phyloP scores from a whole-genome alignment of 2,329 filamentous ascomycete genomes.

The Cytospora mali region DNA sequence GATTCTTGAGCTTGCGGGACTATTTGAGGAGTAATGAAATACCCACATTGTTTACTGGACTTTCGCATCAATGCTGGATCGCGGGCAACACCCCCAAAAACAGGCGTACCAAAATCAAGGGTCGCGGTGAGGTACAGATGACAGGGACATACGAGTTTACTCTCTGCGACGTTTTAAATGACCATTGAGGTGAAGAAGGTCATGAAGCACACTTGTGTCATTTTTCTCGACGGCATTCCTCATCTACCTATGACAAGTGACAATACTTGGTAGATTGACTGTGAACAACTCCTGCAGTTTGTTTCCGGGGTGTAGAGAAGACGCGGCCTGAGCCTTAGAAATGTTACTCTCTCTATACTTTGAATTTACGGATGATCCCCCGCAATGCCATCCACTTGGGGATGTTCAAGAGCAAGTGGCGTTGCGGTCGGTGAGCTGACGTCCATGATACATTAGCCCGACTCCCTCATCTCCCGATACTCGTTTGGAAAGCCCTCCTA shows the following conservation, averaged over 20 bases:
- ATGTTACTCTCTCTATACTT: too few relatives aligned
- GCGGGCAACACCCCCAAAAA: background rate
- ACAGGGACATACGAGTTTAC: background rate
- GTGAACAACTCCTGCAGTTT: too few relatives aligned
- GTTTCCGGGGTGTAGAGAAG: too few relatives aligned
- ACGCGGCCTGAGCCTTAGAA: too few relatives aligned
- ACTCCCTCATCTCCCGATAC: too few relatives aligned
- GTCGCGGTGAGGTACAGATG: background rate
- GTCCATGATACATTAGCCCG: background rate
- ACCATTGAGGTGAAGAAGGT: background rate
- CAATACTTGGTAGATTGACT: background rate
- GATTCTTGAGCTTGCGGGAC: conserved; percentile 42
- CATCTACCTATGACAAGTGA: background rate
- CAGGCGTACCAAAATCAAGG: background rate
- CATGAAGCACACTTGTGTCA: background rate
- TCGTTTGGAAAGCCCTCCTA: background rate
- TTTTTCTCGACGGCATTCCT: background rate
- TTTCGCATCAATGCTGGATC: background rate
- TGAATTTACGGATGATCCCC: too few relatives aligned
- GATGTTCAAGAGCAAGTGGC: background rate
- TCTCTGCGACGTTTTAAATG: background rate
- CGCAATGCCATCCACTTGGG: too few relatives aligned
- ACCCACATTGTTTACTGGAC: conserved; percentile 10
- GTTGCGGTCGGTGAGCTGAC: background rate
- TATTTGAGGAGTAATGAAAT: conserved; percentile 11